Evolutionary conservation across 1,284 basidiomycete species (phyloP).

Genomic region (Salmacisia buchloeana): DNA sequence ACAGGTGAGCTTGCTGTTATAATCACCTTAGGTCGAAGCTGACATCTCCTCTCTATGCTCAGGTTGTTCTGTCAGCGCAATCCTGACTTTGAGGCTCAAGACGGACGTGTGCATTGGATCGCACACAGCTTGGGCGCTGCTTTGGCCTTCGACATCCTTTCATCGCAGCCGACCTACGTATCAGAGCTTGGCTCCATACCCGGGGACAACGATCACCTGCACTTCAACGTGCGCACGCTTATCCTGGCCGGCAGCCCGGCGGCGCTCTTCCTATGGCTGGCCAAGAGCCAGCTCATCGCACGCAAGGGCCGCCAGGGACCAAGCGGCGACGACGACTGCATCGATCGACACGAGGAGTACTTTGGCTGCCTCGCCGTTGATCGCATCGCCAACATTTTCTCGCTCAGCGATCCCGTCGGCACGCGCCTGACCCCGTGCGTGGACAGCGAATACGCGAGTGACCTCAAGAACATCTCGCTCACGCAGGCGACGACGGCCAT

Average conservation of each 20-base stretch:
- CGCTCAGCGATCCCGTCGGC: conserved; percentile 57
- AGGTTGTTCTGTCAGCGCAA: conserved; percentile 57
- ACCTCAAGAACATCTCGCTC: conserved; percentile 22
- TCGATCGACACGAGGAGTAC: background rate
- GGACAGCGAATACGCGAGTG: conserved; percentile 43
- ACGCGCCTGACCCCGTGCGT: conserved; percentile 51
- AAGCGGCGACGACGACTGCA: conserved; percentile 32
- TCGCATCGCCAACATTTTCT: conserved; percentile 57
- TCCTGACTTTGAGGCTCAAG: conserved; percentile 51
- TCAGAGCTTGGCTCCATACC: conserved; percentile 14
- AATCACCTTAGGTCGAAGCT: background rate
- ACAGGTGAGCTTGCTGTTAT: conserved; percentile 40
- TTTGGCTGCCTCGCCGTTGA: conserved; percentile 9
- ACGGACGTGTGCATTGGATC: conserved; percentile 53
- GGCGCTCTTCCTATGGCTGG: conserved; percentile 57
- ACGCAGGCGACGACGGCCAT: conserved; percentile 20
- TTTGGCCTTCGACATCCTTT: conserved; percentile 57
- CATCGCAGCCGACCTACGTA: conserved; percentile 57
- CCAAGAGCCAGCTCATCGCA: conserved; percentile 58
- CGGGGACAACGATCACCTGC: conserved; percentile 19
- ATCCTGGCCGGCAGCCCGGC: conserved; percentile 58
- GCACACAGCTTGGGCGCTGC: conserved; percentile 57
- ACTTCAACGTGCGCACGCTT: conserved; percentile 54
- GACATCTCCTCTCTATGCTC: background rate
- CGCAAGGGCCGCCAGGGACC: conserved; percentile 54